phyloP scores from a whole-genome alignment of 352 stramenopile species.

The Nothophytophthora sp. region DNA sequence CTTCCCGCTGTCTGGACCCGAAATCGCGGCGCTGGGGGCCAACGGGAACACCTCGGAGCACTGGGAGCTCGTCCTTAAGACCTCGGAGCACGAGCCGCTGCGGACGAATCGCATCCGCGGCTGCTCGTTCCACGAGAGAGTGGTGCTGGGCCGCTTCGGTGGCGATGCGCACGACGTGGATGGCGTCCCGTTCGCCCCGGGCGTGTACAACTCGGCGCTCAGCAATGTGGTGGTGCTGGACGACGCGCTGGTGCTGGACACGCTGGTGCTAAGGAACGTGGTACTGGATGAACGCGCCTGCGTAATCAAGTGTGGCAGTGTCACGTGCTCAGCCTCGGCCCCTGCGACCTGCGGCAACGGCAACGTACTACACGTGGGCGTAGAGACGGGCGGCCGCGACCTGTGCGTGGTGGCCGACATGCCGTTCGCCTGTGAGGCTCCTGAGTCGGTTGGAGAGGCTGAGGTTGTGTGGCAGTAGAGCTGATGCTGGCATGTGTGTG shows the following conservation, averaged over 20 bases:
- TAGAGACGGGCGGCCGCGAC: constrained; percentile 80
- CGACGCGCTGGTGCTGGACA: constrained; percentile 77
- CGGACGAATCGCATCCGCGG: constrained; percentile 48
- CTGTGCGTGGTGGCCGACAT: constrained; percentile 74
- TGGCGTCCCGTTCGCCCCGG: constrained; percentile 51
- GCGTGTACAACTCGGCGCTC: constrained; percentile 72
- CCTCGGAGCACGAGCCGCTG: constrained; percentile 12
- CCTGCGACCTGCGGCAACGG: constrained; percentile 60
- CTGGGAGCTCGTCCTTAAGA: constrained; percentile 63
- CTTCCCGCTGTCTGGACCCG: constrained; percentile 41
- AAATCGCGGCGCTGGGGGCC: constrained; percentile 53
- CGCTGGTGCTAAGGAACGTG: constrained; percentile 46
- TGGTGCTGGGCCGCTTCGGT: constrained; percentile 62
- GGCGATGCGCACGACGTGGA: constrained; percentile 42
- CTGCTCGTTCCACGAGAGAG: constrained; percentile 66
- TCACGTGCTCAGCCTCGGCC: constrained; percentile 30
- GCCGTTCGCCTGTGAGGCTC: constrained; percentile 51
- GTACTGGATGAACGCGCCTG: constrained; percentile 49
- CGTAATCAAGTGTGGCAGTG: constrained; percentile 68
- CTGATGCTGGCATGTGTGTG: no score
- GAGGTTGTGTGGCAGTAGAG: no score
- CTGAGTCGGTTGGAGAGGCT: no score
- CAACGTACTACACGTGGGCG: constrained; percentile 66
- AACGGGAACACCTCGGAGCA: constrained; percentile 70
- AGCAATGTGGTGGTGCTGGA: constrained; percentile 66